These are phyloP conservation scores for Leccinellum luteum DNA, from an alignment of 768 basidiomycete genomes.

Conservation along the genomic window DNA sequence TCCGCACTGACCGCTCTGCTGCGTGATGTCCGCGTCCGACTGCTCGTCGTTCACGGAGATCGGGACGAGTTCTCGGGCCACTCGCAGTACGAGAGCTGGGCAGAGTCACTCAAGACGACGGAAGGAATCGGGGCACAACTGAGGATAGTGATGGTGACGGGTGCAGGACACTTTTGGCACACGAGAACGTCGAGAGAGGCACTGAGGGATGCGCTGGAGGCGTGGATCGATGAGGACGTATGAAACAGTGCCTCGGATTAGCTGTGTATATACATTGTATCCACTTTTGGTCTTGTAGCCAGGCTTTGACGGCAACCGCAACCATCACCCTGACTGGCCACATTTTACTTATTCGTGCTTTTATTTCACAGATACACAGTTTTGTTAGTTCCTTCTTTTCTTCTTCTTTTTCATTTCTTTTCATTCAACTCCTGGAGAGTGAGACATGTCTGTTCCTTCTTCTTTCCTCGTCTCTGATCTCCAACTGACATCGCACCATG, in stretches of 20 bases:
- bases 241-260: neutral
- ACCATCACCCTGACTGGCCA: constrained; percentile 26
- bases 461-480: constrained; percentile 1
- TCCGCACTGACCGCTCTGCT: constrained; percentile 50
- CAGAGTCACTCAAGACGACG: constrained; percentile 33
- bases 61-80: constrained; percentile 67
- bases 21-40: constrained; percentile 41
- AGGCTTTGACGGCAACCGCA: constrained; percentile 24
- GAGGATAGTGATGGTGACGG: constrained; percentile 37
- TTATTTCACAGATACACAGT: constrained; percentile 4
- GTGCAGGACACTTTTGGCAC: constrained; percentile 69
- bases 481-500: constrained; percentile 11
- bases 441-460: constrained; percentile 23
- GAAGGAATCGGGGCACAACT: constrained; percentile 28
- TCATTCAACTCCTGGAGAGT: constrained; percentile 19
- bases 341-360: constrained; percentile 13
- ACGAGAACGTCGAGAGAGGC: constrained; percentile 28
- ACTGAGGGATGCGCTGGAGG: constrained; percentile 19
- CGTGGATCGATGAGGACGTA: constrained; percentile 17
- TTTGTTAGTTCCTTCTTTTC: constrained; percentile 14
- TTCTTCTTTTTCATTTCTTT: no score
- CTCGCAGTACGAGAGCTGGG: constrained; percentile 57
- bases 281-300: constrained; percentile 1
- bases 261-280: no score
- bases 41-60: constrained; percentile 68